Percentiles rank a stretch among this genome's conserved stretches.
Conservation (phyloP, 495 filamentous ascomycete genomes). For the Lindgomyces ingoldianus region DNA sequence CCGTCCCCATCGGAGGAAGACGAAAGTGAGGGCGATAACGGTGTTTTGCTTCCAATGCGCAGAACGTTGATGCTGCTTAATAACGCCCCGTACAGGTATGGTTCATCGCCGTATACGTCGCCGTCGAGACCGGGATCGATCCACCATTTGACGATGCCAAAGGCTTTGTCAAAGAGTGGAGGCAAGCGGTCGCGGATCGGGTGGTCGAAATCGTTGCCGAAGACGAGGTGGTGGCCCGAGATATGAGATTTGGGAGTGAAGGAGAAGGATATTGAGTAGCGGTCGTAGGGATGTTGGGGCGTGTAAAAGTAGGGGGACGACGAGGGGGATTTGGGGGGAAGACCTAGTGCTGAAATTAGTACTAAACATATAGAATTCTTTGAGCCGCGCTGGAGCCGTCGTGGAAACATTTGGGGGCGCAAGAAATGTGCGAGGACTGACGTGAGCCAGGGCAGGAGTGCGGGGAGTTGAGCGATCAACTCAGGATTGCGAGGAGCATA, state of each 20-base stretch:
- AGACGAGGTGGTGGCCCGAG: slow-evolving; percentile 70
- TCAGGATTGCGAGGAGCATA: too few species aligned
- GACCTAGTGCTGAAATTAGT: too few species aligned
- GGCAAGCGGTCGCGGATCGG: slow-evolving; percentile 82
- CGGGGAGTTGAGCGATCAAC: too few species aligned
- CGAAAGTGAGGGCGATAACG: neutral
- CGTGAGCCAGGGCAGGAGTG: too few species aligned
- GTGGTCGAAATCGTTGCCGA: slow-evolving; percentile 89
- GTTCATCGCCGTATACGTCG: slow-evolving; percentile 79
- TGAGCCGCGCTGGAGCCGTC: too few species aligned
- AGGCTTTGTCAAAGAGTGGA: slow-evolving; percentile 75
- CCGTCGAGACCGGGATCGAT: slow-evolving; percentile 85
- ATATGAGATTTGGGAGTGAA: slow-evolving; percentile 69
- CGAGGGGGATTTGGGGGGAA: slow-evolving; percentile 45
- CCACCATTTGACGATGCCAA: slow-evolving; percentile 80
- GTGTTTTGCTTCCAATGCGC: slow-evolving; percentile 57
- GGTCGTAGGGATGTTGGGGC: slow-evolving; percentile 68
- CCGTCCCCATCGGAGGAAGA: neutral
- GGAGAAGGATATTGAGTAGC: slow-evolving; percentile 76
- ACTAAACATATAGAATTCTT: too few species aligned
- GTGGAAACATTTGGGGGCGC: too few species aligned
- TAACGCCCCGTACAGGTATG: slow-evolving; percentile 77
- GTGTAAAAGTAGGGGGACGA: slow-evolving; percentile 71
- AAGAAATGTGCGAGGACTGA: neutral
- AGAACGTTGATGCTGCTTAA: slow-evolving; percentile 73